Evolutionary conservation across 805 yeast genomes (phyloP).

Genomic region (Kodamaea lidongshanica): DNA sequence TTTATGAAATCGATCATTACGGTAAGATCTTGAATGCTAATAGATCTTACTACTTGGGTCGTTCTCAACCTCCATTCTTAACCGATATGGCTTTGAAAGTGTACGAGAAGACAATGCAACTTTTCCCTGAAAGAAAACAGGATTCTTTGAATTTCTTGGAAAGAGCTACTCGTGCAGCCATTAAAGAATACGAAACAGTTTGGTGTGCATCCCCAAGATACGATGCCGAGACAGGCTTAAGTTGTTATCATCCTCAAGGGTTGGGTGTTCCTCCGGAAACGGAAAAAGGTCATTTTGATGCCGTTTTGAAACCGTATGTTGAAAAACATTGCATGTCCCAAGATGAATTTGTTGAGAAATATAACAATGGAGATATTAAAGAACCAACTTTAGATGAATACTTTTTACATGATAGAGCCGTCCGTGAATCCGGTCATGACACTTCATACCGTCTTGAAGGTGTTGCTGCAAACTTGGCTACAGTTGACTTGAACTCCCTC

Average conservation of each 20-base stretch:
- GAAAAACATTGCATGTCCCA: conserved; percentile 51
- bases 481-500: conserved; percentile 81
- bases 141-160: conserved; percentile 54
- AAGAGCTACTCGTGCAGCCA: conserved; percentile 69
- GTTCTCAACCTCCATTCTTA: conserved; percentile 95
- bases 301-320: conserved; percentile 63
- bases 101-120: conserved; percentile 50
- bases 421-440: conserved; percentile 95
- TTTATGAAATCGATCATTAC: conserved; percentile 82
- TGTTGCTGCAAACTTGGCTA: conserved; percentile 80
- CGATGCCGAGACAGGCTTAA: conserved; percentile 69
- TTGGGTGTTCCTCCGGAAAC: conserved; percentile 96
- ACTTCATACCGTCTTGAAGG: conserved; percentile 89
- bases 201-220: conserved; percentile 75
- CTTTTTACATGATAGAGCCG: conserved; percentile 88
- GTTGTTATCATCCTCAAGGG: conserved; percentile 88
- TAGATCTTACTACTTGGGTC: conserved; percentile 79
- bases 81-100: conserved; percentile 85
- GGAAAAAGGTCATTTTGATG: conserved; percentile 79
- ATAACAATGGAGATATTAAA: conserved; percentile 56
- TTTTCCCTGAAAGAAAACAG: conserved; percentile 28
- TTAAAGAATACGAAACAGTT: conserved; percentile 74
- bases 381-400: conserved; percentile 87
- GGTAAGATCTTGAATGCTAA: conserved; percentile 94
- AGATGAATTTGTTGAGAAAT: conserved; percentile 56